Evolutionary conservation across 257 asterid species (phyloP).

Genomic region (Capsicum chinense): DNA sequence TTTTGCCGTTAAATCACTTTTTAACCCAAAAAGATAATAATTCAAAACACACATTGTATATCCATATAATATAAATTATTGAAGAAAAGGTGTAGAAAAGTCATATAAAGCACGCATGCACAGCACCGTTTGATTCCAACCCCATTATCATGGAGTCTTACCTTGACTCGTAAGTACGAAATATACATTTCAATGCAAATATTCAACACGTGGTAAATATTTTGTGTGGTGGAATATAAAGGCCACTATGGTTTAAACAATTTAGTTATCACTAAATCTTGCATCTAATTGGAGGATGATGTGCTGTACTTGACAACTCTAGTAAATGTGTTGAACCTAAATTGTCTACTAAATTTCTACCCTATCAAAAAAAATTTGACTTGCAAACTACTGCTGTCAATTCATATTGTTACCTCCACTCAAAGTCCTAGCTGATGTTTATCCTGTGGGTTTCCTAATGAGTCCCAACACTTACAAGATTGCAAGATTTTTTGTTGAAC

Average conservation of each 20-base stretch:
- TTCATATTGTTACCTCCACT: neutral
- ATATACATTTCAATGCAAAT: neutral
- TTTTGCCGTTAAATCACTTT: too few species aligned
- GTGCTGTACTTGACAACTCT: neutral
- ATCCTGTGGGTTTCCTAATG: slow-evolving; percentile 3
- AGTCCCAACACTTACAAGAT: neutral
- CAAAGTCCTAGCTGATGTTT: neutral
- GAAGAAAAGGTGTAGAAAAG: neutral
- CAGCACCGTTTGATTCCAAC: neutral
- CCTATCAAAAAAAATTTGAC: neutral
- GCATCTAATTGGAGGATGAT: neutral
- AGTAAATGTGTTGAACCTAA: neutral
- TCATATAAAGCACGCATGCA: neutral
- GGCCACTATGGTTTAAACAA: too few species aligned
- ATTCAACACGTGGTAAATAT: neutral
- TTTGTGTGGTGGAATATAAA: too few species aligned
- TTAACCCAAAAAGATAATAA: too few species aligned
- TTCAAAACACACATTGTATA: too few species aligned
- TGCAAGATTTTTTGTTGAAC: neutral
- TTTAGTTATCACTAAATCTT: neutral
- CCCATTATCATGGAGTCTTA: neutral
- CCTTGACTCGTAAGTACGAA: neutral
- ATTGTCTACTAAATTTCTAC: neutral
- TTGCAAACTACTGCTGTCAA: neutral
- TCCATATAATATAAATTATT: too few species aligned